Conservation (phyloP, 371 early-diverging fungal species). For the Hamiltosporidium magnivora region DNA sequence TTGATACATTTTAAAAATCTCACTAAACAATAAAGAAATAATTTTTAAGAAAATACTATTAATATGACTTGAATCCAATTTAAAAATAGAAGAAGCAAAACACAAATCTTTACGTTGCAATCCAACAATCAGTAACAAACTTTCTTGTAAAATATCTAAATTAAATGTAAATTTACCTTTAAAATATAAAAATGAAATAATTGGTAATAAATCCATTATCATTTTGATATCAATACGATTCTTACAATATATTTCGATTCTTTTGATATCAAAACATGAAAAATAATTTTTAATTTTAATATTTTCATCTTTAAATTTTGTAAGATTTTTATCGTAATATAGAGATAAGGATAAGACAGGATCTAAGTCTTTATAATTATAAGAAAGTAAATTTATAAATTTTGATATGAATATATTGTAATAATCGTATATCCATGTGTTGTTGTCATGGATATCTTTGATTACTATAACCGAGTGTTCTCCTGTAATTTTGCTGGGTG, state of each 20-base stretch:
- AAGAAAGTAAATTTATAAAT: constrained; percentile 69
- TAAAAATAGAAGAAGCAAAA: no score
- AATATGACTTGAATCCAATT: no score
- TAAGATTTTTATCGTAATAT: constrained; percentile 57
- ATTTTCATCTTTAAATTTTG: constrained; percentile 58
- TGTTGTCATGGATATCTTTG: constrained; percentile 75
- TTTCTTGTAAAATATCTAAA: no score
- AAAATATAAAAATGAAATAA: constrained; percentile 57
- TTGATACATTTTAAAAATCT: no score
- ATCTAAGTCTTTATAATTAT: constrained; percentile 69
- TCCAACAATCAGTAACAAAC: no score
- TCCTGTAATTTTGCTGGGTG: constrained; percentile 83
- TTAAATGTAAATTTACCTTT: no score
- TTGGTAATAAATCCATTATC: constrained; percentile 73
- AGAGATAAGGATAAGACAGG: constrained; percentile 67
- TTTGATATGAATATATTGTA: constrained; percentile 69
- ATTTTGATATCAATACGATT: constrained; percentile 86
- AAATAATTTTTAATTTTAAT: constrained; percentile 55
- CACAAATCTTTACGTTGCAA: no score
- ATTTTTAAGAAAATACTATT: no score
- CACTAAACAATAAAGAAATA: no score
- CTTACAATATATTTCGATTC: constrained; percentile 76
- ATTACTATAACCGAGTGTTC: constrained; percentile 64
- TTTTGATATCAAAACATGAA: constrained; percentile 73
- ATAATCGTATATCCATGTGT: constrained; percentile 21